phyloP scores from a whole-genome alignment of 495 filamentous ascomycete genomes.

The Aspergillus bertholletiae region DNA sequence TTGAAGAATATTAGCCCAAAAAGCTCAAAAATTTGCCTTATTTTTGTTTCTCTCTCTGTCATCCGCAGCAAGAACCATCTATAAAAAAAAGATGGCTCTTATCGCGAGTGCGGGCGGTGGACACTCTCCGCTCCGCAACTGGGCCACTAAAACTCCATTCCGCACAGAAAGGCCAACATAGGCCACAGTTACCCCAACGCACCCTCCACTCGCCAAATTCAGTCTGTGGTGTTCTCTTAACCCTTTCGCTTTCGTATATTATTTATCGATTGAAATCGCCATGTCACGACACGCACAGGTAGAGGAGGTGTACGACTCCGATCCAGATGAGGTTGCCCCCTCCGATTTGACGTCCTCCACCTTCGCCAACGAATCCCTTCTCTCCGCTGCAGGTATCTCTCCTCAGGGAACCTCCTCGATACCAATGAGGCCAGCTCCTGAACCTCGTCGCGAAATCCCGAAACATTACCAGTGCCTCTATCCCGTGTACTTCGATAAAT shows the following conservation, averaged over 20 bases:
- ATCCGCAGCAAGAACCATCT: no score
- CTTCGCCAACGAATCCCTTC: slow-evolving; percentile 38
- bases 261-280: slow-evolving; percentile 9
- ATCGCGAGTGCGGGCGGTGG: neutral
- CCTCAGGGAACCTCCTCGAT: slow-evolving; percentile 28
- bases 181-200: neutral
- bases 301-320: slow-evolving; percentile 84
- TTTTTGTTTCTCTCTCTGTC: no score
- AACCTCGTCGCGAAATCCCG: slow-evolving; percentile 53
- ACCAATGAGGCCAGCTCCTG: slow-evolving; percentile 31
- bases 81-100: no score
- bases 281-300: slow-evolving; percentile 83
- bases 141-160: slow-evolving; percentile 14
- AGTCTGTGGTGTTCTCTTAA: slow-evolving; percentile 7
- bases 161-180: slow-evolving; percentile 26
- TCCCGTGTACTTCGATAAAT: slow-evolving; percentile 87
- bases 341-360: slow-evolving; percentile 56
- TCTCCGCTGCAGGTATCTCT: slow-evolving; percentile 34
- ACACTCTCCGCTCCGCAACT: neutral
- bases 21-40: no score
- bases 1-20: no score
- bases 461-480: slow-evolving; percentile 85
- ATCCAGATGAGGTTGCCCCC: slow-evolving; percentile 72
- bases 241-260: neutral
- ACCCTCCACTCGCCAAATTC: slow-evolving; percentile 2